Percentiles rank a stretch among this genome's conserved stretches.
phyloP scores from a whole-genome alignment of 2,329 filamentous ascomycete genomes.

The Ophiocordyceps unilateralis region DNA sequence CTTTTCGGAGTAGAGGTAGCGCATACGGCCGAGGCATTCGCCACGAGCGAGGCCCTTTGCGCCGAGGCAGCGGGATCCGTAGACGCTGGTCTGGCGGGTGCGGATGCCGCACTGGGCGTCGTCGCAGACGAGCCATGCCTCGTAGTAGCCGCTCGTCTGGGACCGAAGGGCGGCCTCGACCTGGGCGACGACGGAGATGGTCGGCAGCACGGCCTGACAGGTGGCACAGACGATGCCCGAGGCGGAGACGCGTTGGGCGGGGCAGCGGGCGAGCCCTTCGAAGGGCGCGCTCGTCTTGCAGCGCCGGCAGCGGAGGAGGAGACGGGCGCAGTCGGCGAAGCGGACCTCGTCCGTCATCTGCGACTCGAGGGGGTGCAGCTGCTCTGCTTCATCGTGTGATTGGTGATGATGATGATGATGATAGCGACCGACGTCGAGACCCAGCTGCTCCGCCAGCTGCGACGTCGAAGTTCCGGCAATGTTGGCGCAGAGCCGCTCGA shows the following conservation, averaged over 20 bases:
- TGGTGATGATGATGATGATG: constrained; percentile 27
- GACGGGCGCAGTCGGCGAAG: constrained; percentile 63
- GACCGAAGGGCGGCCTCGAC: constrained; percentile 69
- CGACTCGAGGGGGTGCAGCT: constrained; percentile 84
- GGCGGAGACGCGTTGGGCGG: constrained; percentile 47
- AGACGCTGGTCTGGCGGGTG: constrained; percentile 85
- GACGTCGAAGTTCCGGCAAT: constrained; percentile 84
- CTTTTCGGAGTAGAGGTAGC: constrained; percentile 75
- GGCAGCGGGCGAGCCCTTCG: constrained; percentile 50
- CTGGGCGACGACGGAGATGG: constrained; percentile 66
- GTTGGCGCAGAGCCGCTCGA: constrained; percentile 92
- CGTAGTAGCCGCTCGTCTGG: constrained; percentile 73
- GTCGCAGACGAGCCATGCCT: constrained; percentile 80
- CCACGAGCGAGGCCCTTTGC: constrained; percentile 60
- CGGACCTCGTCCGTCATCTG: constrained; percentile 85
- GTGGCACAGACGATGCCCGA: constrained; percentile 57
- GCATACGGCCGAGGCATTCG: constrained; percentile 76
- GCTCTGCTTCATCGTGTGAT: constrained; percentile 42
- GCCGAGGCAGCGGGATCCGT: constrained; percentile 76
- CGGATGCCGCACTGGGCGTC: constrained; percentile 73
- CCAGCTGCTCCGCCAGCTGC: constrained; percentile 80
- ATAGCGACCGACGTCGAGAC: constrained; percentile 80
- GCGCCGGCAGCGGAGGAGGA: constrained; percentile 62
- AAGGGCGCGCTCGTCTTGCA: constrained; percentile 62
- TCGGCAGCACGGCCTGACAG: constrained; percentile 49